A percentile compares a stretch with the other conserved stretches of the same genome.
Evolutionary conservation across 805 yeast species (phyloP).

Genomic region (Starmerella sp.): DNA sequence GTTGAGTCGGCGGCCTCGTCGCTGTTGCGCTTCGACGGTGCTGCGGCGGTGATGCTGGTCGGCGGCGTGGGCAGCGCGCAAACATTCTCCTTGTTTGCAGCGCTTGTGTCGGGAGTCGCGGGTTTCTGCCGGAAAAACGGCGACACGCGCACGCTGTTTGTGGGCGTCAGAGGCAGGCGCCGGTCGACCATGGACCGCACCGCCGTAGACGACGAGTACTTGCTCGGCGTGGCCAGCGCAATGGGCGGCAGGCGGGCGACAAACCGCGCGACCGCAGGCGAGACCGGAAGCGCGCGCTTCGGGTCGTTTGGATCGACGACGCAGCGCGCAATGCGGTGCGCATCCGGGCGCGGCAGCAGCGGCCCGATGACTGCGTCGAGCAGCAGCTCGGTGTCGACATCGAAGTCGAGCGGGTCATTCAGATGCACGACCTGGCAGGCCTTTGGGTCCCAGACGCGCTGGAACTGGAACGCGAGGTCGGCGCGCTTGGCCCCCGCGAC

Average conservation of each 20-base stretch:
- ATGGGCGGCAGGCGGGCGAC: conserved; percentile 7
- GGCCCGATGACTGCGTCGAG: conserved; percentile 12
- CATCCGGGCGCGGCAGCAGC: conserved; percentile 6
- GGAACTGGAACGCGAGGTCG: conserved; percentile 66
- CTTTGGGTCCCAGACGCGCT: conserved; percentile 71
- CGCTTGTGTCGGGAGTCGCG: not conserved
- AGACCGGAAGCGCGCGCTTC: conserved; percentile 2
- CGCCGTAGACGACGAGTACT: conserved; percentile 1
- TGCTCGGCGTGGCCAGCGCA: not conserved
- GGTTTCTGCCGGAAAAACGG: not conserved
- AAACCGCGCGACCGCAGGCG: conserved; percentile 9
- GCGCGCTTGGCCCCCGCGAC: conserved; percentile 55
- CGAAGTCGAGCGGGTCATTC: conserved; percentile 28
- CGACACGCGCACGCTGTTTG: not conserved
- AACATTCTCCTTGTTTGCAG: not conserved
- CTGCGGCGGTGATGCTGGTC: not conserved
- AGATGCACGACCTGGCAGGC: conserved; percentile 27
- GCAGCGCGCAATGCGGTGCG: conserved; percentile 17
- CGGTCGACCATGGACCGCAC: conserved; percentile 2
- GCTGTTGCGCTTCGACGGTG: not conserved
- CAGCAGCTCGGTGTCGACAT: not conserved
- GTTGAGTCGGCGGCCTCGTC: not conserved
- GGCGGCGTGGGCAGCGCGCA: not conserved
- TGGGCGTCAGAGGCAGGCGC: not conserved
- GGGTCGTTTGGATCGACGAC: conserved; percentile 13